Evolutionary conservation across 495 filamentous ascomycete genomes (phyloP).

Genomic region (Xylaria intraflava): DNA sequence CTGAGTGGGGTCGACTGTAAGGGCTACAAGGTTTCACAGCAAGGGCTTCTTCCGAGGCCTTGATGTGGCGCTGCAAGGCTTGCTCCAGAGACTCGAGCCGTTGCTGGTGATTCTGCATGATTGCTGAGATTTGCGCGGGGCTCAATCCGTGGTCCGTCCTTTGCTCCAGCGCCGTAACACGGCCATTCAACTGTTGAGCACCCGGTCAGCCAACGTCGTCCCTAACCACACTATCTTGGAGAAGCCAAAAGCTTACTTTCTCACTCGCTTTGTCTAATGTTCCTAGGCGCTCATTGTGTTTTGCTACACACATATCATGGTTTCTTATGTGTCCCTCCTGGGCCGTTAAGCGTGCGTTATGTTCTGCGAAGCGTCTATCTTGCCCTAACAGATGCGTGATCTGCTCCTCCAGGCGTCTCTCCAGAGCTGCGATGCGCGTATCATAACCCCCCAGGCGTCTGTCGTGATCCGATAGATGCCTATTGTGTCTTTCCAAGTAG

Average conservation of each 20-base stretch:
- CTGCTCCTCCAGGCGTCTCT: conserved; percentile 1
- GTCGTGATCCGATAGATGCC: neutral
- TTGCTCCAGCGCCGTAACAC: conserved; percentile 3
- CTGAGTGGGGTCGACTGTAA: neutral
- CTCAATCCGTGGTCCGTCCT: conserved; percentile 7
- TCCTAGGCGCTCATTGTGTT: conserved; percentile 4
- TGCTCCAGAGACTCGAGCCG: conserved; percentile 9
- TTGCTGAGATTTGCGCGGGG: conserved; percentile 8
- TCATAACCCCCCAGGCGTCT: neutral
- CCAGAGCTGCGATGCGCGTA: neutral
- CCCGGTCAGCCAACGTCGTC: neutral
- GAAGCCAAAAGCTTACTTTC: conserved; percentile 3
- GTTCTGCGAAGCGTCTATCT: conserved; percentile 2
- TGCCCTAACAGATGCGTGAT: neutral
- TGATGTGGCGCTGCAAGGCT: conserved; percentile 5
- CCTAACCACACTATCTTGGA: neutral
- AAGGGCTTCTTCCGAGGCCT: neutral
- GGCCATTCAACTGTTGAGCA: neutral
- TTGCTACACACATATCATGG: neutral
- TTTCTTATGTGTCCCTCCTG: neutral
- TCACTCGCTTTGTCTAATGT: conserved; percentile 4
- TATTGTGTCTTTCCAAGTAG: neutral
- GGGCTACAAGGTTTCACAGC: neutral
- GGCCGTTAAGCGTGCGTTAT: neutral
- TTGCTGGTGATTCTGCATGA: conserved; percentile 12